Evolutionary conservation across 73 alveolate species (phyloP), one percentile per base, ranked within the genome.

Genomic region (Paramecium primaurelia): DNA sequence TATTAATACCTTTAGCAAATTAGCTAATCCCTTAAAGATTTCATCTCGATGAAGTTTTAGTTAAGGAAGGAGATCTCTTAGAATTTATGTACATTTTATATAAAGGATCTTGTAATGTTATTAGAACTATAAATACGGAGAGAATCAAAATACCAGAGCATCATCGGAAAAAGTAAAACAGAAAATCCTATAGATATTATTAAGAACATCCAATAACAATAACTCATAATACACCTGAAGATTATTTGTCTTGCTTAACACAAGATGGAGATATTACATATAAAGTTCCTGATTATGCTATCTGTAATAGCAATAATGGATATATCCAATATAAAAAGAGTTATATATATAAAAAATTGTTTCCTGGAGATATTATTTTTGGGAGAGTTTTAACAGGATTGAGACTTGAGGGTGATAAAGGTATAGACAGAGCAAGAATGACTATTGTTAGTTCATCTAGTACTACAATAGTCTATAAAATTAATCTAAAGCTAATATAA

Each of bases 41-140:
- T 47, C 73, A 80, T 44, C 58, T 80, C 25, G 91, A 80, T 25
- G 91, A 80, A 80, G 91, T 45, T 18, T 34, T 80, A 6, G 75
- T 80, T 28, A 80, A 47, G 11, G 77, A 80, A 80, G 91, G 77
- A 10, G 91, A 80, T 20, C 54, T 9, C 2, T 14, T 80, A 45
- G 45, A 80, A 80, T 80, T 11, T 25, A 80, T 80, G 77, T 80
- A 80, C 49, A 80, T 80, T n/a, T 3, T 80, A 8, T 49, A 80
- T 80, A 80, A 80, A 47, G 91, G 91, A n/a, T 80, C 91, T 2
- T 80, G 77, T 80, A 80, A 80, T 80, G 91, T 80, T 26, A 80
- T 80, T 8, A 42, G 91, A 47, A 80, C 91, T 0, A 45, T 28
- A 12, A 28, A 80, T 44, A 80, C 91, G 1, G 44, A 28, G 22